phyloP scores from a whole-genome alignment of 2,329 filamentous ascomycete genomes.

The Colletotrichum tamarilloi region DNA sequence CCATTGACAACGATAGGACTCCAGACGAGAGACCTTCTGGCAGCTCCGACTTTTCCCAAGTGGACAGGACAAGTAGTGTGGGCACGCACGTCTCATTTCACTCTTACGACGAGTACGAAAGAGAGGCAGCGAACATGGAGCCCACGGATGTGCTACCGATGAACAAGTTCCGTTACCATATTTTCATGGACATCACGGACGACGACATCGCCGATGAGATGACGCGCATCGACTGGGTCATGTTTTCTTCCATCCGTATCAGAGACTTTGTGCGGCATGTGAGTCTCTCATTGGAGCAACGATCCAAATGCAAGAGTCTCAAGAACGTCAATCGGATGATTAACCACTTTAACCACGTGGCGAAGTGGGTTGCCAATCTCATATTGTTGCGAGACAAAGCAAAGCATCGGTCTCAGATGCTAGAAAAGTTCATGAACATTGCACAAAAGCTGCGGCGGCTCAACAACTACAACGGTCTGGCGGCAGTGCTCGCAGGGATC shows the following conservation, averaged over 20 bases:
- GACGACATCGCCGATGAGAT: slow-evolving; percentile 91
- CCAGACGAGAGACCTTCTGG: slow-evolving; percentile 56
- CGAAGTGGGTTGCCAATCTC: slow-evolving; percentile 85
- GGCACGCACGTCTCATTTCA: slow-evolving; percentile 67
- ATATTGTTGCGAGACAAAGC: slow-evolving; percentile 92
- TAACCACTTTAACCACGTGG: slow-evolving; percentile 88
- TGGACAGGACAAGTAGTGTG: slow-evolving; percentile 51
- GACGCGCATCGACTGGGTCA: slow-evolving; percentile 96
- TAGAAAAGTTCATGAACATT: slow-evolving; percentile 96
- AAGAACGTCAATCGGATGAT: slow-evolving; percentile 95
- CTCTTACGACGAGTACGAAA: slow-evolving; percentile 82
- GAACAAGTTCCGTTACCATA: slow-evolving; percentile 88
- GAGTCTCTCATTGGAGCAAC: slow-evolving; percentile 76
- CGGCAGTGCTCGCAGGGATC: slow-evolving; percentile 93
- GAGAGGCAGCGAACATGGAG: slow-evolving; percentile 78
- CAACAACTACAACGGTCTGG: slow-evolving; percentile 97
- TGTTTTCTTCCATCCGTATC: slow-evolving; percentile 95
- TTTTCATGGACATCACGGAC: slow-evolving; percentile 87
- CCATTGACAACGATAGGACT: slow-evolving; percentile 57
- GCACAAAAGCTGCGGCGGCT: slow-evolving; percentile 86
- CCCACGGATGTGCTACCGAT: slow-evolving; percentile 76
- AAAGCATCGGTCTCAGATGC: slow-evolving; percentile 89
- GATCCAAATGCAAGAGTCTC: slow-evolving; percentile 80
- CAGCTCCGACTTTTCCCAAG: slow-evolving; percentile 56
- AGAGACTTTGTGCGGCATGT: slow-evolving; percentile 94